A percentile compares a stretch with the other conserved stretches of the same genome.
Conservation (phyloP, 176 grass and related monocot species). For the Triticum aestivum region IWGSC_CS_RefSeq_v2.1 NC_057813.1:36963133-36963632, state of each 20-base stretch:
- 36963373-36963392: background rate
- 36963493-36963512: no score
- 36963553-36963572: no score
- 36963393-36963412: background rate
- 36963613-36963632: no score
- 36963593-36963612: no score
- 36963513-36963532: no score
- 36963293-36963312: slow-evolving; percentile 70
- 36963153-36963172: background rate
- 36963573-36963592: no score
- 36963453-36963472: background rate
- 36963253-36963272: slow-evolving; percentile 71
- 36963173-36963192: background rate
- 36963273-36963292: slow-evolving; percentile 79
- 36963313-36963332: slow-evolving; percentile 46
- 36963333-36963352: slow-evolving; percentile 16
- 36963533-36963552: no score
- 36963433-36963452: background rate
- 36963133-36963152: slow-evolving; percentile 21
- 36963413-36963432: background rate
- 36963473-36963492: background rate
- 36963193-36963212: slow-evolving; percentile 5
- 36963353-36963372: background rate
- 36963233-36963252: slow-evolving; percentile 36
- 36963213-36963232: slow-evolving; percentile 31